Conservation (phyloP, 164 flowering plant species). For the Platanus orientalis region DNA sequence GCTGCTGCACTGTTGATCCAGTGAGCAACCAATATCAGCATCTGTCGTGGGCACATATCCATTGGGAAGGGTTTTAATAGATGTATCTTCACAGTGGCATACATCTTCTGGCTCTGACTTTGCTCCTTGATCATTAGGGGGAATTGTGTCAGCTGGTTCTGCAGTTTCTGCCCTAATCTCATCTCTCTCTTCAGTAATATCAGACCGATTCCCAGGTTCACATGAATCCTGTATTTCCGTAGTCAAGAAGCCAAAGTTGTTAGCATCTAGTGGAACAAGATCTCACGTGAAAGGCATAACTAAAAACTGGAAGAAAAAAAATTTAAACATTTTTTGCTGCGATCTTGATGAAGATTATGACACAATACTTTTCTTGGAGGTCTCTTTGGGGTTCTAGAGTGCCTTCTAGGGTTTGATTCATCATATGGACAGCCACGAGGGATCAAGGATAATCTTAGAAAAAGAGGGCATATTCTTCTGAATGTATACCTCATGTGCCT, state of each 20-base stretch:
- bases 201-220: conserved; percentile 76
- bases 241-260: conserved; percentile 6
- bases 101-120: conserved; percentile 18
- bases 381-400: too few species aligned
- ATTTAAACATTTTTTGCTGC: too few species aligned
- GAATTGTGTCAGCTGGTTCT: conserved; percentile 9
- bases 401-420: too few species aligned
- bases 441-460: too few species aligned
- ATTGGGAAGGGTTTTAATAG: conserved; percentile 13
- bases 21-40: conserved; percentile 12
- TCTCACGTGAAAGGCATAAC: too few species aligned
- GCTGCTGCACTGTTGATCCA: conserved; percentile 15
- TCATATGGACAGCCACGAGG: too few species aligned
- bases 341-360: too few species aligned
- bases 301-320: too few species aligned
- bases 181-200: conserved; percentile 69
- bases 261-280: background rate
- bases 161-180: conserved; percentile 35
- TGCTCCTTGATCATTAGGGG: conserved; percentile 14
- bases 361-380: too few species aligned
- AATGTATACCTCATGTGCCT: too few species aligned
- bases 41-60: conserved; percentile 13
- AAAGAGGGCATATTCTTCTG: too few species aligned
- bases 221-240: conserved; percentile 52
- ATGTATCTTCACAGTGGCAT: conserved; percentile 12